Base-by-base conservation (phyloP, 192 early-diverging fungal species). In the Ambispora gerdemannii region DNA sequence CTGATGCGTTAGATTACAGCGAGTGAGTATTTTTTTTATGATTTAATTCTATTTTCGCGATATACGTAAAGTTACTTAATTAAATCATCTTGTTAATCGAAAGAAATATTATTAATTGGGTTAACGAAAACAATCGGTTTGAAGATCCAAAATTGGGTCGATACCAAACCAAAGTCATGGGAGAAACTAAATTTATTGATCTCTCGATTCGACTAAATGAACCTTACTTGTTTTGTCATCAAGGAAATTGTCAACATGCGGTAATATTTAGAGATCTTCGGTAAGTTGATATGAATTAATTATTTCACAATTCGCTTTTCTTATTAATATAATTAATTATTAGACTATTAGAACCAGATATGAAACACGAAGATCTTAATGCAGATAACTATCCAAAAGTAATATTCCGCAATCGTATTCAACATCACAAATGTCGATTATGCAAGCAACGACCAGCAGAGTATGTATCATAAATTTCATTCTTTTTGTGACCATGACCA, bases 201-300 rank as follows among this genome's bases (percentile, higher is more conserved):
- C 74, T 93, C 20, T 78, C 83, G 4, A 77, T 93, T 53, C 80
- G 82, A 6, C 68, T 89, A 49, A 83, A 87, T 52, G 75, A 83
- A 50, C 87, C 88, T 3, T 93, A 93, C 74, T 71, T 85, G 28
- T 88, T 91, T 59, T 81, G 87, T 10, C 92, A 93, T 69, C 90
- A 92, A 78, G 92, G 87, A 33, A 80, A 86, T 60, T 93, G 92
- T 72, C 85, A 92, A 71, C 92, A 93, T 61, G 77, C 89, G 27
- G 36, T 93, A 34, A 78, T 87, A 71, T 86, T 93, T 61, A 81
- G 80, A 8, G 85, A 88, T 56, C 38, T 89, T 30, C 81, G 89
- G 84, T 86, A 79, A 19, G 53, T 50, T 59, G n/a, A 30, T 33
- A 34, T 61, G 4, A 15, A 33, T 30, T 6, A n/a, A 62, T 2